Evolutionary conservation across 1,284 basidiomycete species (phyloP).

Genomic region (Coriolopsis trogii): DNA sequence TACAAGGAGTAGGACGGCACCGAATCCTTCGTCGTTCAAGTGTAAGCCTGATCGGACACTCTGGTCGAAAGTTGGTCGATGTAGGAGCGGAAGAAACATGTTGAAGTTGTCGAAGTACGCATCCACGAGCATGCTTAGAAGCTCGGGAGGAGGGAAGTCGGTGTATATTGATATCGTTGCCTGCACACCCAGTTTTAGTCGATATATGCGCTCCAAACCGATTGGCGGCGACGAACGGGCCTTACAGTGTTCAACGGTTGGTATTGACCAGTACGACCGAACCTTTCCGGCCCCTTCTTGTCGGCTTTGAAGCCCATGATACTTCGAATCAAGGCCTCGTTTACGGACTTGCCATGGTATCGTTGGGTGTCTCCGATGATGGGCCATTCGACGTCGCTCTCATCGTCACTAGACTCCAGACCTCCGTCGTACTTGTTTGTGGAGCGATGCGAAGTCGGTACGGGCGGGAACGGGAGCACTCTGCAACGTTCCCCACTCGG

Average conservation of each 20-base stretch:
- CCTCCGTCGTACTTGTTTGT: not conserved
- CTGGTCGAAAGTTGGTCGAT: conserved; percentile 49
- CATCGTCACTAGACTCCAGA: conserved; percentile 19
- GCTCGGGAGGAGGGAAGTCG: conserved; percentile 8
- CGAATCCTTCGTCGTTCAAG: conserved; percentile 47
- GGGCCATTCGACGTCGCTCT: conserved; percentile 20
- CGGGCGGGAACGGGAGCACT: not conserved
- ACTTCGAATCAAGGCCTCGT: conserved; percentile 48
- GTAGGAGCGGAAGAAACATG: conserved; percentile 48
- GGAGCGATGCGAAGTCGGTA: not conserved
- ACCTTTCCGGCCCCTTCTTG: not conserved
- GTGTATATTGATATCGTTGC: conserved; percentile 20
- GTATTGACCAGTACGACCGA: conserved; percentile 36
- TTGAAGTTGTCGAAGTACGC: conserved; percentile 50
- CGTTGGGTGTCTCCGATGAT: conserved; percentile 18
- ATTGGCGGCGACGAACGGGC: not conserved
- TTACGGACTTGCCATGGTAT: conserved; percentile 56
- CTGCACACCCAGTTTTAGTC: not conserved
- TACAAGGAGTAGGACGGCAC: conserved; percentile 50
- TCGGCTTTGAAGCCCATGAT: conserved; percentile 47
- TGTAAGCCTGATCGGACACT: conserved; percentile 43
- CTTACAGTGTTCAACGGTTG: conserved; percentile 11
- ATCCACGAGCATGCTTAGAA: conserved; percentile 43
- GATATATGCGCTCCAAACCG: not conserved
- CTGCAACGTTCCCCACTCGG: conserved; percentile 9